Conservation (phyloP, 495 filamentous ascomycete species). For the Podospora pseudopauciseta region DNA sequence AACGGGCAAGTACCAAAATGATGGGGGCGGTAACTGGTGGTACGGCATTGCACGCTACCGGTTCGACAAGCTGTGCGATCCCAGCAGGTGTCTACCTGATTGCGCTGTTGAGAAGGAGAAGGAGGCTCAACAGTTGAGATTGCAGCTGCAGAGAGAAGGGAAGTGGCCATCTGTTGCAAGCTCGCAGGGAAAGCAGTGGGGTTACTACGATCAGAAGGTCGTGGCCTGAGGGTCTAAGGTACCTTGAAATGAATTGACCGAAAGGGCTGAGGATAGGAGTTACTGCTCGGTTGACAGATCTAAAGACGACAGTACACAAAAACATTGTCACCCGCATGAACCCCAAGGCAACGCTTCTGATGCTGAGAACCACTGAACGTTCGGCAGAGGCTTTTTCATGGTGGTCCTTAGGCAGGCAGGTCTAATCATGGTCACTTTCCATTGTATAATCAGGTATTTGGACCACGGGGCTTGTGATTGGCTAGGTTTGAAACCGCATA, state of each 20-base stretch:
- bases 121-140: background rate
- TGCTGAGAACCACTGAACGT: background rate
- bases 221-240: no score
- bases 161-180: background rate
- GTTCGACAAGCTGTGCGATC: conserved; percentile 2
- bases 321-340: no score
- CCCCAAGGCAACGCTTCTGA: conserved; percentile 22
- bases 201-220: no score
- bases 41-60: background rate
- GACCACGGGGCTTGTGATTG: background rate
- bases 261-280: no score
- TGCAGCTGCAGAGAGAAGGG: background rate
- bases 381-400: conserved; percentile 28
- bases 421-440: background rate
- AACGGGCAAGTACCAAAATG: conserved; percentile 1
- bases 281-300: no score
- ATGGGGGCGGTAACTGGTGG: background rate
- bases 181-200: background rate
- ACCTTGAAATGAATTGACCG: background rate
- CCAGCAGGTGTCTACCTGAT: background rate
- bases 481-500: background rate
- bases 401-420: background rate
- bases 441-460: background rate
- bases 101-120: background rate
- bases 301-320: no score